Conservation (phyloP, 768 basidiomycete genomes). For the Rickenella mellea region DNA sequence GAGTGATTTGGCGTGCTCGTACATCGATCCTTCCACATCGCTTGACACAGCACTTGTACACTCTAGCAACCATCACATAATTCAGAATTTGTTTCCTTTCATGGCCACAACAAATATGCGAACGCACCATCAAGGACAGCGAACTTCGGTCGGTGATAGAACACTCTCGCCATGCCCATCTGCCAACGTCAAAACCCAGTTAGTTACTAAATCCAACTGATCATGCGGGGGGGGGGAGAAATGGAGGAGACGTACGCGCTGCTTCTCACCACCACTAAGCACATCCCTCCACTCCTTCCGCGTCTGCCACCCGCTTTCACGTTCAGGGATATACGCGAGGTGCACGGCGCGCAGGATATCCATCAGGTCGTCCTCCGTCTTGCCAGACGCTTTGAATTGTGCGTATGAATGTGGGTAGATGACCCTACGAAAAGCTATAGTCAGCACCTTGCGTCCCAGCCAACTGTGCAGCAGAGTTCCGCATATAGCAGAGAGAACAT, state of each 20-base stretch:
- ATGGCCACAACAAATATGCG: conserved; percentile 1
- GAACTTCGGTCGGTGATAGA: conserved; percentile 79
- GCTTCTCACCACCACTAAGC: conserved; percentile 93
- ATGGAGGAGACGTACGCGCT: conserved; percentile 43
- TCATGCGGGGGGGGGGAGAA: not conserved
- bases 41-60: conserved; percentile 94
- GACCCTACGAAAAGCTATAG: conserved; percentile 28
- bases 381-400: conserved; percentile 51
- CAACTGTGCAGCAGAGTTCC: not conserved
- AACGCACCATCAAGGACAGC: conserved; percentile 76
- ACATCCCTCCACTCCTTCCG: conserved; percentile 96
- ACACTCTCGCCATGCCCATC: conserved; percentile 91
- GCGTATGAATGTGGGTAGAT: conserved; percentile 87
- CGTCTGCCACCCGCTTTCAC: conserved; percentile 86
- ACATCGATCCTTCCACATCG: conserved; percentile 94
- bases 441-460: not conserved
- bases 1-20: conserved; percentile 80
- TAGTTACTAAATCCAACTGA: conserved; percentile 1
- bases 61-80: conserved; percentile 38
- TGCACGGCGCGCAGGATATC: conserved; percentile 74
- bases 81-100: not conserved
- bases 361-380: conserved; percentile 61
- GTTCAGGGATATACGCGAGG: conserved; percentile 70
- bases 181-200: conserved; percentile 17
- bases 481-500: not conserved